Percentiles rank a stretch among this genome's conserved stretches.
These are phyloP conservation scores for Pythium aristosporum DNA, from an alignment of 352 stramenopile species.

Conservation along the genomic window DNA sequence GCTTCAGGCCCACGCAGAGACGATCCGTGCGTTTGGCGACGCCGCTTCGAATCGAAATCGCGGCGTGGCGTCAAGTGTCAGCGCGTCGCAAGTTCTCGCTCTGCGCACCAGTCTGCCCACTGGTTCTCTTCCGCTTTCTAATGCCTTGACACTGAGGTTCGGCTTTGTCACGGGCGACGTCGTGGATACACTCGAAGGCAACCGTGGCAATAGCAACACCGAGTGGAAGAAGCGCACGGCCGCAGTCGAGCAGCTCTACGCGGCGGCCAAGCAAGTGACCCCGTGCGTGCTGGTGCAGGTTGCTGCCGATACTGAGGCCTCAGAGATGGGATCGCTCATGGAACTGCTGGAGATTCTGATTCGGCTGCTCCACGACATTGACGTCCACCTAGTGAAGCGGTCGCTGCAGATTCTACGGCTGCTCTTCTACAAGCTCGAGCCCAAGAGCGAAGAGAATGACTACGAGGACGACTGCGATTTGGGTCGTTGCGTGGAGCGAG, in stretches of 20 bases:
- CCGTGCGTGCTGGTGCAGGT: neutral
- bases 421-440: slow-evolving; percentile 47
- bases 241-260: slow-evolving; percentile 59
- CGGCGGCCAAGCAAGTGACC: slow-evolving; percentile 36
- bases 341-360: slow-evolving; percentile 46
- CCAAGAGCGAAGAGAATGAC: slow-evolving; percentile 13
- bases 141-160: slow-evolving; percentile 30
- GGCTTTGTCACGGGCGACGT: slow-evolving; percentile 48
- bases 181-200: slow-evolving; percentile 33
- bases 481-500: slow-evolving; percentile 39
- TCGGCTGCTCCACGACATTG: slow-evolving; percentile 60
- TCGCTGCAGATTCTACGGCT: slow-evolving; percentile 57
- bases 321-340: slow-evolving; percentile 5
- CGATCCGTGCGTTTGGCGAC: slow-evolving; percentile 53
- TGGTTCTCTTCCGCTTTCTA: neutral
- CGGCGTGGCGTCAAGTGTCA: slow-evolving; percentile 11
- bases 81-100: slow-evolving; percentile 21
- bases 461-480: neutral
- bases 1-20: slow-evolving; percentile 41
- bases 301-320: neutral
- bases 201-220: slow-evolving; percentile 58
- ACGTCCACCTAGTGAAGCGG: slow-evolving; percentile 67
- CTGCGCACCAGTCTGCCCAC: slow-evolving; percentile 22
- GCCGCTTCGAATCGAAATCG: slow-evolving; percentile 9
- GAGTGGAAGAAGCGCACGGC: slow-evolving; percentile 69